Evolutionary conservation across 768 basidiomycete genomes (phyloP).

Genomic region (Sarcodon aspratus): DNA sequence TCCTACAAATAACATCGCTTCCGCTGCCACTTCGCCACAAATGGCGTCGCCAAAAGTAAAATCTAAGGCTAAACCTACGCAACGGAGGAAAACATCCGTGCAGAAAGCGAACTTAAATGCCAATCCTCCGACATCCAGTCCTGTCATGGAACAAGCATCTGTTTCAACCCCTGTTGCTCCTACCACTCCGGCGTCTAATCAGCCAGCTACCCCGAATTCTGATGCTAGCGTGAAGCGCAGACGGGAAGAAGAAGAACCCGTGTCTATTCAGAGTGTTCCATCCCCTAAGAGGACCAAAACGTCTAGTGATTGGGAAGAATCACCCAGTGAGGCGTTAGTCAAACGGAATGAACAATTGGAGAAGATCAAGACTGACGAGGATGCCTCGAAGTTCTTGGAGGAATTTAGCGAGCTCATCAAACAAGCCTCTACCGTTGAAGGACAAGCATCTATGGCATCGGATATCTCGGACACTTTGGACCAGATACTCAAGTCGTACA

Average conservation of each 20-base stretch:
- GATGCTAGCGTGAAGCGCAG: conserved; percentile 29
- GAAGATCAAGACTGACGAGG: conserved; percentile 53
- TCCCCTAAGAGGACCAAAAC: conserved; percentile 64
- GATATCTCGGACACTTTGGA: conserved; percentile 53
- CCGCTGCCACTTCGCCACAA: conserved; percentile 44
- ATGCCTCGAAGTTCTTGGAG: conserved; percentile 50
- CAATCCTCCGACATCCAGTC: conserved; percentile 16
- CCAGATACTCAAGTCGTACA: conserved; percentile 48
- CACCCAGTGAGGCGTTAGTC: conserved; percentile 36
- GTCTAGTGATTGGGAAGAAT: conserved; percentile 47
- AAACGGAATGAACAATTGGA: conserved; percentile 28
- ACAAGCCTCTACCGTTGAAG: conserved; percentile 26
- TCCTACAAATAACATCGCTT: conserved; percentile 33
- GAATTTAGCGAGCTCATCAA: conserved; percentile 55
- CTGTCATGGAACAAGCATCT: conserved; percentile 5
- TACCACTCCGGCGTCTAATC: background rate
- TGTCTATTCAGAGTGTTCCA: conserved; percentile 30
- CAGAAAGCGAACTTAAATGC: conserved; percentile 20
- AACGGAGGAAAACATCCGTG: conserved; percentile 17
- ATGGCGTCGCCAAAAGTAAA: conserved; percentile 61
- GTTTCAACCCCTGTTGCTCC: conserved; percentile 2
- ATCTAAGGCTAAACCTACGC: conserved; percentile 33
- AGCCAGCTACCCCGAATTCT: conserved; percentile 7
- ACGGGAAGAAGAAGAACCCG: conserved; percentile 35
- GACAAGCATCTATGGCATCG: conserved; percentile 27